phyloP scores from a whole-genome alignment of 768 basidiomycete genomes.

The Lyophyllum decastes region DNA sequence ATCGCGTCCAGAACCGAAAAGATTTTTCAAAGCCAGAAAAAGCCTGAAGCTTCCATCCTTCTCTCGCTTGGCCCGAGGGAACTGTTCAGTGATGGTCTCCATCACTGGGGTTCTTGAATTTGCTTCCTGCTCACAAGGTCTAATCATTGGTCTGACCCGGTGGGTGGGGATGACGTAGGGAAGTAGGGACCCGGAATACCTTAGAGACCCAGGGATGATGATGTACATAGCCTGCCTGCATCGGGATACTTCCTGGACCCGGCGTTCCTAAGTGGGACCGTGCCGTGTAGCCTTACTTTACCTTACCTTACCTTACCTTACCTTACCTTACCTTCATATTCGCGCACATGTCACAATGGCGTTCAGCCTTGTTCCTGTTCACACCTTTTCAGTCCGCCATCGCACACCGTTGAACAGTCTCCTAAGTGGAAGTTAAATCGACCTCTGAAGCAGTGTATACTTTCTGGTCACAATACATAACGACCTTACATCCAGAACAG shows the following conservation, averaged over 20 bases:
- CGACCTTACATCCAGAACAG: slow-evolving; percentile 8
- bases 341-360: slow-evolving; percentile 2
- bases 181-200: no score
- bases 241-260: no score
- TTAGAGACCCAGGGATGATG: no score
- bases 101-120: slow-evolving; percentile 11
- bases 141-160: not conserved
- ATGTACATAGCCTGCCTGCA: no score
- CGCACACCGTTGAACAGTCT: slow-evolving; percentile 11
- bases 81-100: slow-evolving; percentile 21
- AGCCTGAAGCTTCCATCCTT: slow-evolving; percentile 15
- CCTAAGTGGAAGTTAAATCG: not conserved
- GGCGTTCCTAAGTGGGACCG: no score
- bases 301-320: no score
- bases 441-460: not conserved
- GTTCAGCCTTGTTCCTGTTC: not conserved
- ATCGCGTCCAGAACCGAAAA: slow-evolving; percentile 37
- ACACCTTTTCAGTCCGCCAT: slow-evolving; percentile 1
- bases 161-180: no score
- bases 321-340: slow-evolving; percentile 5
- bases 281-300: no score
- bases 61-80: slow-evolving; percentile 22
- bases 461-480: slow-evolving; percentile 8
- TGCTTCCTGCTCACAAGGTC: not conserved
- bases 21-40: slow-evolving; percentile 13